Evolutionary conservation across 1,139 yeast species (phyloP).

Genomic region (Magnusiomyces suaveolens): DNA sequence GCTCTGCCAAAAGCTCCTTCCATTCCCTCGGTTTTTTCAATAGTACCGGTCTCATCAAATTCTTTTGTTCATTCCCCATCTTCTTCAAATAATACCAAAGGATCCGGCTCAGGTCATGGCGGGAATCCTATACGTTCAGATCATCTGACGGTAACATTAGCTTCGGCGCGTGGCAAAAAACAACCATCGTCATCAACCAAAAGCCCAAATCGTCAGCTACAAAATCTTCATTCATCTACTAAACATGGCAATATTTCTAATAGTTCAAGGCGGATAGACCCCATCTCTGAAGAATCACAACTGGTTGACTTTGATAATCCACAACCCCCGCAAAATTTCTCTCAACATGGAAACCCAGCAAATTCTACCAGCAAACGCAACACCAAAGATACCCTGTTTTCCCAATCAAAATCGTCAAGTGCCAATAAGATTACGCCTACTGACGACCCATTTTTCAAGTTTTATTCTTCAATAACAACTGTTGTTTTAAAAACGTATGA

Average conservation of each 20-base stretch:
- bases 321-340: slow-evolving; percentile 6
- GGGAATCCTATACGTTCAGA: slow-evolving; percentile 14
- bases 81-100: not conserved
- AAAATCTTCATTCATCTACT: slow-evolving; percentile 1
- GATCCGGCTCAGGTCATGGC: not conserved
- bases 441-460: slow-evolving; percentile 28
- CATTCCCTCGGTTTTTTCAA: not conserved
- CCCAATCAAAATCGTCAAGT: not conserved
- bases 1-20: slow-evolving; percentile 9
- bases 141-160: slow-evolving; percentile 23
- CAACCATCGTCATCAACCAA: not conserved
- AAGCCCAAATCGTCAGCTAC: not conserved
- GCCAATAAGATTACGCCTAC: slow-evolving; percentile 14
- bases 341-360: not conserved
- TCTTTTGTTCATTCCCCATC: slow-evolving; percentile 8
- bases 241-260: not conserved
- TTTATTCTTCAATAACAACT: slow-evolving; percentile 23
- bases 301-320: slow-evolving; percentile 2
- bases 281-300: slow-evolving; percentile 3
- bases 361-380: not conserved
- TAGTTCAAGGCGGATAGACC: slow-evolving; percentile 4
- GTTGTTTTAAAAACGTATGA: slow-evolving; percentile 20
- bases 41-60: not conserved
- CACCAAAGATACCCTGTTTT: not conserved
- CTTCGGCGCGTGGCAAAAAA: slow-evolving; percentile 27